These are phyloP conservation scores for Melocanna baccifera DNA, from an alignment of 176 grass and related monocot species.

Conservation along the genomic window DNA sequence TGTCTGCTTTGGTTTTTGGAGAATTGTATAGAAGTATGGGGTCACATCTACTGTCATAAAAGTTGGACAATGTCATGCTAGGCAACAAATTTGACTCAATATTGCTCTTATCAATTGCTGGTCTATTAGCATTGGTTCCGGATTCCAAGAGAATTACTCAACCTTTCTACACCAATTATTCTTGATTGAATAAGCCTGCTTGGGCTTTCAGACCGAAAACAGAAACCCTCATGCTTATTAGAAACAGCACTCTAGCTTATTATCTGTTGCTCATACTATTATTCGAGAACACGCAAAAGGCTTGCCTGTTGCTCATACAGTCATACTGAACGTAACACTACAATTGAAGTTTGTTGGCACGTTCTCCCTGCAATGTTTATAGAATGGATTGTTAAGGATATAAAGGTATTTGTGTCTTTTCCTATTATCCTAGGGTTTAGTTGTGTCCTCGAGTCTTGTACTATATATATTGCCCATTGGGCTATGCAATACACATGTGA, in stretches of 20 bases:
- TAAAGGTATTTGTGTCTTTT: too few relatives aligned
- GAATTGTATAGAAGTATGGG: too few relatives aligned
- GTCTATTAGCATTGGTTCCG: not conserved
- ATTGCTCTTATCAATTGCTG: not conserved
- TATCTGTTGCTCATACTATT: not conserved
- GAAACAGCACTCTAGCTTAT: not conserved
- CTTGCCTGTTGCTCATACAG: not conserved
- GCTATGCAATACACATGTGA: too few relatives aligned
- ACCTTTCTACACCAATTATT: not conserved
- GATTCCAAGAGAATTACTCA: not conserved
- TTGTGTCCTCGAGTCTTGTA: too few relatives aligned
- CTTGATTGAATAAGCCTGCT: not conserved
- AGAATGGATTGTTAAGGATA: too few relatives aligned
- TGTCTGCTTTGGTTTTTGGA: too few relatives aligned
- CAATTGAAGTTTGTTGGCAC: not conserved
- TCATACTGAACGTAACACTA: not conserved
- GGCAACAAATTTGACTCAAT: conserved; percentile 1
- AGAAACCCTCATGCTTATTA: not conserved
- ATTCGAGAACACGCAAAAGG: too few relatives aligned
- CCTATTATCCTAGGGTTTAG: too few relatives aligned
- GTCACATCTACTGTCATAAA: not conserved
- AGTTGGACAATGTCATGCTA: not conserved
- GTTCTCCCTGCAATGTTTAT: not conserved
- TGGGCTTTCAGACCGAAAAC: not conserved
- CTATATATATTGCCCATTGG: too few relatives aligned